Percentiles rank a stretch among this genome's conserved stretches.
Evolutionary conservation across 352 stramenopile species (phyloP).

Genomic region (Phytophthora parvispora): DNA sequence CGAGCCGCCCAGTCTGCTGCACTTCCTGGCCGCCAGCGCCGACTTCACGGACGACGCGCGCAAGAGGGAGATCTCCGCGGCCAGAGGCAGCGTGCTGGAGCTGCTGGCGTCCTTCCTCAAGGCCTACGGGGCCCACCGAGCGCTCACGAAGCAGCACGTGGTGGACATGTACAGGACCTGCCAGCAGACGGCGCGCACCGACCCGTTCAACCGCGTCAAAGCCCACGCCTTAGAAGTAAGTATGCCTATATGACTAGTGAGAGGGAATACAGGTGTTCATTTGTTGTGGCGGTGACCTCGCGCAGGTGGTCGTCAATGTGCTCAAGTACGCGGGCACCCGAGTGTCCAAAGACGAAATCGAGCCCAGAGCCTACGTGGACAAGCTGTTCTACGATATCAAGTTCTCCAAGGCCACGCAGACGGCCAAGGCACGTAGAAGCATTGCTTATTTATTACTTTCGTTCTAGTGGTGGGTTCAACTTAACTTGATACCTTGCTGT

Average conservation of each 20-base stretch:
- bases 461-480: background rate
- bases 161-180: conserved; percentile 51
- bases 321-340: conserved; percentile 52
- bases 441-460: too few species aligned
- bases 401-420: conserved; percentile 78
- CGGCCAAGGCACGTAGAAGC: conserved; percentile 49
- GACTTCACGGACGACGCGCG: conserved; percentile 58
- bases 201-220: conserved; percentile 79
- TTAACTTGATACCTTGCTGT: background rate
- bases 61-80: conserved; percentile 67
- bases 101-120: conserved; percentile 65
- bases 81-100: conserved; percentile 58
- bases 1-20: conserved; percentile 64
- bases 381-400: conserved; percentile 86
- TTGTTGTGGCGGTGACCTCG: background rate
- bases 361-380: conserved; percentile 62
- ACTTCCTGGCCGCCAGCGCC: conserved; percentile 65
- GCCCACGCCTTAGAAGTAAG: conserved; percentile 41
- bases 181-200: conserved; percentile 60
- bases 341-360: conserved; percentile 56
- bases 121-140: conserved; percentile 50
- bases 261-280: background rate
- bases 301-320: conserved; percentile 65
- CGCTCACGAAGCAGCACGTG: conserved; percentile 62
- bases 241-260: background rate